Conservation (phyloP, 805 yeast genomes). For the Metschnikowia aberdeeniae region DNA sequence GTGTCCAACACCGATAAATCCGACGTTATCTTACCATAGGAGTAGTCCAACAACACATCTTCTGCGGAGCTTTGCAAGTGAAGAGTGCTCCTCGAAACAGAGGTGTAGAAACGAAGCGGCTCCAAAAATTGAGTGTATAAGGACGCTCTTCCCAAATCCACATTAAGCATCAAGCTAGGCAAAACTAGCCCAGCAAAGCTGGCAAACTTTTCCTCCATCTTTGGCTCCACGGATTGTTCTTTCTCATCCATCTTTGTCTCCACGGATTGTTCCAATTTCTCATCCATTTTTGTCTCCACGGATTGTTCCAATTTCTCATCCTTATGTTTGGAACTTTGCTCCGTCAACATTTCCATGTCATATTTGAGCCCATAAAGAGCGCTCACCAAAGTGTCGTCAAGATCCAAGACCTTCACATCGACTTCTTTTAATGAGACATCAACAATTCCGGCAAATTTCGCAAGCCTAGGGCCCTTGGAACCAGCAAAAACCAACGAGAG, state of each 20-base stretch:
- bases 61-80: not conserved
- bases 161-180: slow-evolving; percentile 5
- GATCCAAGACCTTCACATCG: slow-evolving; percentile 8
- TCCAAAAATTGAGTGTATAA: slow-evolving; percentile 6
- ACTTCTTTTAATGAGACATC: slow-evolving; percentile 3
- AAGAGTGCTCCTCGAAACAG: slow-evolving; percentile 1
- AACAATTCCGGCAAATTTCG: not conserved
- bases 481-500: not conserved
- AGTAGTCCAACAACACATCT: slow-evolving; percentile 1
- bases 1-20: slow-evolving; percentile 14
- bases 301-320: not conserved
- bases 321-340: not conserved
- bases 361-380: not conserved
- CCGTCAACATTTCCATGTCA: slow-evolving; percentile 1
- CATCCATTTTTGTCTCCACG: not conserved
- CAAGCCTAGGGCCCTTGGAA: not conserved
- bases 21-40: slow-evolving; percentile 14
- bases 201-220: not conserved
- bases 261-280: not conserved
- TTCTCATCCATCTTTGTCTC: no score
- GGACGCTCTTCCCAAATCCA: slow-evolving; percentile 1
- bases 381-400: not conserved
- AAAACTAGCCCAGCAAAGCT: not conserved
- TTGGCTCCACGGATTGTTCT: not conserved
- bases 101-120: slow-evolving; percentile 10